Conservation (phyloP, 176 grass and related monocot genomes). For the Chrysopogon serrulatus region DNA sequence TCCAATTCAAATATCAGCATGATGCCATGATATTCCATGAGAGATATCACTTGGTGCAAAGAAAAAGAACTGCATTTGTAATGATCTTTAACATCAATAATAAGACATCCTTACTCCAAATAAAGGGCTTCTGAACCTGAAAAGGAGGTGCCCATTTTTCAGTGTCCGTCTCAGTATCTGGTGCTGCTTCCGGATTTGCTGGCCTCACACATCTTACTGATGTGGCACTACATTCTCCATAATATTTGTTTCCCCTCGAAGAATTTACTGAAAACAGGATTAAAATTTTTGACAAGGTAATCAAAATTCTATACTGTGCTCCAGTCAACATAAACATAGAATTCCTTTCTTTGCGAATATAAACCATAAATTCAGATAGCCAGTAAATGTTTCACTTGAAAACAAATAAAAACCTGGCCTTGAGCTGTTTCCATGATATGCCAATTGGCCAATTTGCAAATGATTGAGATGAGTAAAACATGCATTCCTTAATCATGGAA, state of each 20-base stretch:
- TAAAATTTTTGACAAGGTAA: background rate
- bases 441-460: background rate
- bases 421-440: background rate
- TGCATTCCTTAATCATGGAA: background rate
- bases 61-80: background rate
- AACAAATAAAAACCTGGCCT: background rate
- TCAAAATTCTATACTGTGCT: background rate
- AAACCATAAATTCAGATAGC: background rate
- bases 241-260: constrained; percentile 80
- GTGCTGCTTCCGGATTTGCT: constrained; percentile 60
- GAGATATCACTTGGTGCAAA: background rate
- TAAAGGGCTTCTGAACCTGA: constrained; percentile 37
- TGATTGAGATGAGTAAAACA: background rate
- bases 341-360: background rate
- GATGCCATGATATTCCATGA: background rate
- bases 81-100: background rate
- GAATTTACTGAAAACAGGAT: constrained; percentile 61
- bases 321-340: background rate
- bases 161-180: constrained; percentile 69
- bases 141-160: constrained; percentile 74
- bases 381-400: background rate
- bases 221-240: constrained; percentile 42
- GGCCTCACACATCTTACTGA: constrained; percentile 42
- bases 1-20: background rate
- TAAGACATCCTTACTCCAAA: background rate